phyloP scores from a whole-genome alignment of 495 filamentous ascomycete species.

The Hypoxylon perforatum region DNA sequence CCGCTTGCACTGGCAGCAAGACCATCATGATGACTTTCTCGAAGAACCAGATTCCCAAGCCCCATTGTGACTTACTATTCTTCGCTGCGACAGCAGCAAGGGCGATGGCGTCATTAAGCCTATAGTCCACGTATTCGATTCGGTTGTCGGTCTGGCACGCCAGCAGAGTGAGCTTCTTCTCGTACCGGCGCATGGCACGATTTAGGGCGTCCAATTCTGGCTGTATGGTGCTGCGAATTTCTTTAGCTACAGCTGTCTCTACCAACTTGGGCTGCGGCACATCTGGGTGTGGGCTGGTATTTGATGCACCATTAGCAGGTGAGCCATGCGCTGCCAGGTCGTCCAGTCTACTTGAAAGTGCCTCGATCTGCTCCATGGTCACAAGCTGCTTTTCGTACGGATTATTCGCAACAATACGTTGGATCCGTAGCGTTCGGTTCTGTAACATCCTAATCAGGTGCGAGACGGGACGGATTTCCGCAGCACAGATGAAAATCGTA shows the following conservation, averaged over 20 bases:
- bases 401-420: conserved; percentile 72
- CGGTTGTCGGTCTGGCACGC: conserved; percentile 79
- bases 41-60: conserved; percentile 40
- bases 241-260: conserved; percentile 63
- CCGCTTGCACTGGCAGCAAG: conserved; percentile 50
- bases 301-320: conserved; percentile 44
- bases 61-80: conserved; percentile 52
- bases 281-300: conserved; percentile 38
- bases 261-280: conserved; percentile 45
- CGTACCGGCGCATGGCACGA: conserved; percentile 91
- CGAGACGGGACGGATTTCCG: conserved; percentile 82
- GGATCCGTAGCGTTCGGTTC: conserved; percentile 82
- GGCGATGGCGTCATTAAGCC: conserved; percentile 80
- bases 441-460: conserved; percentile 85
- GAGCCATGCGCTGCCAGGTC: conserved; percentile 73
- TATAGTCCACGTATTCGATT: conserved; percentile 73
- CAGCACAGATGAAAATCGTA: conserved; percentile 90
- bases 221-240: conserved; percentile 73
- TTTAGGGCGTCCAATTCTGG: conserved; percentile 90
- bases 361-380: conserved; percentile 61
- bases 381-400: conserved; percentile 55
- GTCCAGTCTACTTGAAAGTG: conserved; percentile 71
- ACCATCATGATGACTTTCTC: conserved; percentile 39
- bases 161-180: conserved; percentile 82
- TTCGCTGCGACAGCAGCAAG: conserved; percentile 80